phyloP scores from a whole-genome alignment of 345 rosid species.

The Populus tremula region DNA sequence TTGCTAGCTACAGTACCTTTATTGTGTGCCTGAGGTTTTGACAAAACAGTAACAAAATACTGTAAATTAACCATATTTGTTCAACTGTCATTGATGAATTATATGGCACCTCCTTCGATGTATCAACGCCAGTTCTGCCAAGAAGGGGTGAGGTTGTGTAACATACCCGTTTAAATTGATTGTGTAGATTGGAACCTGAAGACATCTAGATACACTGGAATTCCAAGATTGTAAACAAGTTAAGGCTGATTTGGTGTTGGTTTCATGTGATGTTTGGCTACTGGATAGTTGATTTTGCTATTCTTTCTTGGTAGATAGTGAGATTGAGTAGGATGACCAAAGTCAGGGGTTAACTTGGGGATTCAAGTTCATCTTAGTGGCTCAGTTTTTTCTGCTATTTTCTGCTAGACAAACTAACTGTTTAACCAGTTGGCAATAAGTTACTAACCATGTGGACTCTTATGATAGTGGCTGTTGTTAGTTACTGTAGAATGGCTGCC shows the following conservation, averaged over 20 bases:
- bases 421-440: not conserved
- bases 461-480: not conserved
- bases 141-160: not conserved
- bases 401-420: not conserved
- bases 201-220: no score
- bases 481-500: not conserved
- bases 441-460: not conserved
- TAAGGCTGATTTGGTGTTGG: not conserved
- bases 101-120: not conserved
- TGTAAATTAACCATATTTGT: not conserved
- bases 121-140: not conserved
- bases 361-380: not conserved
- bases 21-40: constrained; percentile 60
- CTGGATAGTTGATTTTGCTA: not conserved
- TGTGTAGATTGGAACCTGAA: not conserved
- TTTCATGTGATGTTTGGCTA: not conserved
- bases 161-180: not conserved
- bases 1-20: constrained; percentile 84
- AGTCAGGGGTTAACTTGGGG: not conserved
- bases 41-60: not conserved
- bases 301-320: not conserved
- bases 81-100: not conserved
- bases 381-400: not conserved
- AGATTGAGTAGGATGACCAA: not conserved
- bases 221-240: not conserved